phyloP scores from a whole-genome alignment of 495 filamentous ascomycete genomes.

The Aspergillus avenaceus region DNA sequence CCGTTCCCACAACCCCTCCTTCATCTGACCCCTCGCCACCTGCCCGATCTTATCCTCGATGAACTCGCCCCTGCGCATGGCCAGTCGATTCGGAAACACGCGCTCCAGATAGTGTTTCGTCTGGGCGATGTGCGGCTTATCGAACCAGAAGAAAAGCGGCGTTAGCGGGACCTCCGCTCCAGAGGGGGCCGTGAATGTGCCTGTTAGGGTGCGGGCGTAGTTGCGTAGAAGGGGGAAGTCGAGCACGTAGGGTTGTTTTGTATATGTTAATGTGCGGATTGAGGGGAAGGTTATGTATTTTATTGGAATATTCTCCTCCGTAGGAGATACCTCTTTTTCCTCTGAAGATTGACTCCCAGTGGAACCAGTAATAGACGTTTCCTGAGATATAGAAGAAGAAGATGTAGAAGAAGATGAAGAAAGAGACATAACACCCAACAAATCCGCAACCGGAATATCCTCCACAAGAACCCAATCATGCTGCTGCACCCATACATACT shows the following conservation, averaged over 20 bases:
- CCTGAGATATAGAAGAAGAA: too few species aligned
- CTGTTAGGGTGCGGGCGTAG: not conserved
- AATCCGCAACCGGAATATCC: not conserved
- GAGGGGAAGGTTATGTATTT: constrained; percentile 4
- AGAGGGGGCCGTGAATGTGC: not conserved
- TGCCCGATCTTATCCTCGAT: constrained; percentile 9
- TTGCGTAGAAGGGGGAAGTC: not conserved
- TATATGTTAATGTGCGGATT: not conserved
- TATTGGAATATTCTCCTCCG: not conserved
- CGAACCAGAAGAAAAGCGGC: constrained; percentile 7
- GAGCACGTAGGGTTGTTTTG: not conserved
- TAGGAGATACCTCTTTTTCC: not conserved
- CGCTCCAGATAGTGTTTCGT: constrained; percentile 1
- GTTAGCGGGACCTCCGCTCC: not conserved
- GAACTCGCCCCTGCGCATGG: constrained; percentile 7
- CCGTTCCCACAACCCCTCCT: constrained; percentile 1
- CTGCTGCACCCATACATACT: constrained; percentile 6
- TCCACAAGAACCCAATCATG: constrained; percentile 5
- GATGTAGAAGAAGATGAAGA: too few species aligned
- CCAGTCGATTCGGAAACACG: constrained; percentile 4
- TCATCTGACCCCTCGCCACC: constrained; percentile 3
- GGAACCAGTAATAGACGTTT: too few species aligned
- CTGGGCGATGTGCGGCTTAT: constrained; percentile 3
- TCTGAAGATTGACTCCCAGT: too few species aligned
- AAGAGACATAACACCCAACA: constrained; percentile 5